Evolutionary conservation across 352 stramenopile species (phyloP).

Genomic region (Globisporangium camurandrum): DNA sequence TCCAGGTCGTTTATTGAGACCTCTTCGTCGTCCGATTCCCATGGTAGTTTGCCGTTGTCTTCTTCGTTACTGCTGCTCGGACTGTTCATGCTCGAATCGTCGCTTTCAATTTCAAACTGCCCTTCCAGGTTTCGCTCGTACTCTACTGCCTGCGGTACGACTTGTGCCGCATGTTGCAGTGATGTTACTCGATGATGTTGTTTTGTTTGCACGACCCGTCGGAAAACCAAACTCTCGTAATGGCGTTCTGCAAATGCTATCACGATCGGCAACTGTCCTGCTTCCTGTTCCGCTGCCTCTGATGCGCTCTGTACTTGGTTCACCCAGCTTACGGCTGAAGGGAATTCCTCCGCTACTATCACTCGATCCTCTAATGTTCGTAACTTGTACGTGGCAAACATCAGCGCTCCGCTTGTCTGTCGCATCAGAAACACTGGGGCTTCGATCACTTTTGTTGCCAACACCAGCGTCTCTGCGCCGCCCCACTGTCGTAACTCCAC

Average conservation of each 20-base stretch:
- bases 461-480: background rate
- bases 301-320: background rate
- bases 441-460: background rate
- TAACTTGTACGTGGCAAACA: background rate
- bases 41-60: background rate
- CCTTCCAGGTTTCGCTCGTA: background rate
- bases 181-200: background rate
- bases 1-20: background rate
- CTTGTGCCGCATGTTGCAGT: background rate
- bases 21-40: background rate
- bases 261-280: background rate
- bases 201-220: background rate
- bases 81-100: background rate
- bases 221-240: background rate
- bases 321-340: background rate
- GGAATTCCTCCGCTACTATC: background rate
- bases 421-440: background rate
- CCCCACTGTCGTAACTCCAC: background rate
- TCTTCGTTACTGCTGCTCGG: background rate
- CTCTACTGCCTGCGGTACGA: background rate
- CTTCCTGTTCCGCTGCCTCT: background rate
- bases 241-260: background rate
- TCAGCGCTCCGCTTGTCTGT: background rate
- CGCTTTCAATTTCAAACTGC: background rate
- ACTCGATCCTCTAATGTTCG: background rate